A percentile compares a stretch with the other conserved stretches of the same genome.
Evolutionary conservation across 345 rosid genomes (phyloP).

Genomic region (Camelina neglecta): DNA sequence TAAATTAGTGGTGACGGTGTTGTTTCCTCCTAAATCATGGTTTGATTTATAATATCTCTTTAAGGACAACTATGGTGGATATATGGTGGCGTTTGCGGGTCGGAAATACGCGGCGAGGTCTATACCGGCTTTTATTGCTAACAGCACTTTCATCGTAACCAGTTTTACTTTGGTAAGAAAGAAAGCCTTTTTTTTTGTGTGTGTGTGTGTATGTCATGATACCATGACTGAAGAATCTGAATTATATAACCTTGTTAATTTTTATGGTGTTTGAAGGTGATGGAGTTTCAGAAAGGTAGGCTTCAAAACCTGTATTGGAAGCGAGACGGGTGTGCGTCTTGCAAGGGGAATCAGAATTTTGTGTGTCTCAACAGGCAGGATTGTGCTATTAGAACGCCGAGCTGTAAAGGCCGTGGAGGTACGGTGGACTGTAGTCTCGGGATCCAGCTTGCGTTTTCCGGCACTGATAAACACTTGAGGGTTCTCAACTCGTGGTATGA

Average conservation of each 20-base stretch:
- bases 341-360: conserved; percentile 55
- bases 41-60: neutral
- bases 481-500: conserved; percentile 93
- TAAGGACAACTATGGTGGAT: conserved; percentile 46
- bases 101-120: conserved; percentile 92
- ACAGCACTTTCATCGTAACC: conserved; percentile 68
- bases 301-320: conserved; percentile 84
- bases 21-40: too few species aligned
- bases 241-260: neutral
- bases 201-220: neutral
- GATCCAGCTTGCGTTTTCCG: conserved; percentile 74
- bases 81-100: conserved; percentile 96
- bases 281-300: conserved; percentile 84
- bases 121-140: conserved; percentile 76
- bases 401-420: conserved; percentile 66
- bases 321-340: conserved; percentile 83
- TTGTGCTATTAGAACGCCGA: conserved; percentile 70
- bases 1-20: too few species aligned
- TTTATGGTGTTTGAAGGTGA: conserved; percentile 55
- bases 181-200: too few species aligned
- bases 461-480: conserved; percentile 80
- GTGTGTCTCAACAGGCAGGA: conserved; percentile 90
- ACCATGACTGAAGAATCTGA: neutral
- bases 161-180: conserved; percentile 88
- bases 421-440: conserved; percentile 82